Conservation (phyloP, 208 protist genomes). For the Leishmania lainsoni region DNA sequence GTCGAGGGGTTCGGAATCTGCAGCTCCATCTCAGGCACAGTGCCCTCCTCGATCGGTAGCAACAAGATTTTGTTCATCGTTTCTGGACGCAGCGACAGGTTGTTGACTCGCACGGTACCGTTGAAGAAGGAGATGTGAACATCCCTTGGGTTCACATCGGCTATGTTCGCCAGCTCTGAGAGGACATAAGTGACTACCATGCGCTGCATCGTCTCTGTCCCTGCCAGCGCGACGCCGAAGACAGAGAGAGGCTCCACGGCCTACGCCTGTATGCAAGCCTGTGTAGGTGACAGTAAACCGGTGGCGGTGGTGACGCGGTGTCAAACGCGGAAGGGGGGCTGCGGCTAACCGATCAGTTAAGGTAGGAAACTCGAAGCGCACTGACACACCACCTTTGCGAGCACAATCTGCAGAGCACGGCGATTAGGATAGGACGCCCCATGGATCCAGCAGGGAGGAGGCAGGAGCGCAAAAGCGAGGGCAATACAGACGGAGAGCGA, state of each 20-base stretch:
- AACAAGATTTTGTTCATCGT: conserved; percentile 60
- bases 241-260: no score
- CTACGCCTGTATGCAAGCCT: background rate
- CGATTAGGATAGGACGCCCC: background rate
- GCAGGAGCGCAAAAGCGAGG: background rate
- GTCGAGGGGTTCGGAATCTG: conserved; percentile 71
- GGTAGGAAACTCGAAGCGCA: background rate
- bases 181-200: conserved; percentile 77
- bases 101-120: conserved; percentile 52
- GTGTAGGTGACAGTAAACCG: background rate
- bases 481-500: background rate
- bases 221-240: background rate
- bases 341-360: background rate
- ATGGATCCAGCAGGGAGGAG: background rate
- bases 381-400: background rate
- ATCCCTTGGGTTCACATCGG: conserved; percentile 64
- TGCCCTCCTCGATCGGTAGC: conserved; percentile 58
- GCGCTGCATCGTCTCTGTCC: conserved; percentile 51
- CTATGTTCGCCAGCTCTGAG: conserved; percentile 60
- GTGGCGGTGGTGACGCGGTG: background rate
- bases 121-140: conserved; percentile 66
- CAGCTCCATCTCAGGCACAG: conserved; percentile 51
- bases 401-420: background rate
- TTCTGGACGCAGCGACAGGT: conserved; percentile 55
- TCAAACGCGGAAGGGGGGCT: background rate